Evolutionary conservation across 345 rosid species (phyloP).

Genomic region (Passiflora organensis): DNA sequence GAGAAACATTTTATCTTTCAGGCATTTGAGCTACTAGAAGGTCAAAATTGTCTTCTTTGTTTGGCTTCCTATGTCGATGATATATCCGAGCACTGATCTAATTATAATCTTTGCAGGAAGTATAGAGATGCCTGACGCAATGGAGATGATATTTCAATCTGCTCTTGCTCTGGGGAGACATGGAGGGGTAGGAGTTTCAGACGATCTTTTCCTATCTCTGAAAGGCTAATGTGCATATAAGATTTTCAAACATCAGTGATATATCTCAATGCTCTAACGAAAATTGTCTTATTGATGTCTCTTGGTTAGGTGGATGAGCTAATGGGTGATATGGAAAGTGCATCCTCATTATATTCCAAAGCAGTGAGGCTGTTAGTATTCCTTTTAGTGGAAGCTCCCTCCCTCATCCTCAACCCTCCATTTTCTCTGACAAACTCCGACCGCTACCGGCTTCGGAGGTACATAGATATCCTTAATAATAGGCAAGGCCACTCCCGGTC

Average conservation of each 20-base stretch:
- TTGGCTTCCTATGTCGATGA: too few species aligned
- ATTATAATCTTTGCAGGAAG: constrained; percentile 45
- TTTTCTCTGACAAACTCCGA: constrained; percentile 85
- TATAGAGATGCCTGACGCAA: constrained; percentile 85
- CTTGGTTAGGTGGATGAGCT: constrained; percentile 67
- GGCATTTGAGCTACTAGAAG: too few species aligned
- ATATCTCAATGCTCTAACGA: too few species aligned
- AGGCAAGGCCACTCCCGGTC: constrained; percentile 57
- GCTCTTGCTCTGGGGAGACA: constrained; percentile 75
- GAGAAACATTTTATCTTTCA: too few species aligned
- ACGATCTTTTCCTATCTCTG: too few species aligned
- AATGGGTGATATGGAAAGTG: constrained; percentile 63
- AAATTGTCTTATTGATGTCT: constrained; percentile 3
- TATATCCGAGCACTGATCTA: background rate
- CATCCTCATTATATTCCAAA: constrained; percentile 54
- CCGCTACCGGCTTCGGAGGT: constrained; percentile 55
- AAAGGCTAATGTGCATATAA: too few species aligned
- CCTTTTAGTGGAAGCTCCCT: constrained; percentile 87
- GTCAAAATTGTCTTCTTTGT: too few species aligned
- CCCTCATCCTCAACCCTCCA: constrained; percentile 78
- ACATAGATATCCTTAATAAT: constrained; percentile 63
- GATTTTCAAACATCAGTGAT: too few species aligned
- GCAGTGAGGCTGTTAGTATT: constrained; percentile 68
- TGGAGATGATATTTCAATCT: constrained; percentile 87
- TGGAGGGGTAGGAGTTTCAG: constrained; percentile 66